Percentiles rank a stretch among this genome's conserved stretches.
Evolutionary conservation across 2,329 filamentous ascomycete genomes (phyloP).

Genomic region (Acephala macrosclerotiorum): DNA sequence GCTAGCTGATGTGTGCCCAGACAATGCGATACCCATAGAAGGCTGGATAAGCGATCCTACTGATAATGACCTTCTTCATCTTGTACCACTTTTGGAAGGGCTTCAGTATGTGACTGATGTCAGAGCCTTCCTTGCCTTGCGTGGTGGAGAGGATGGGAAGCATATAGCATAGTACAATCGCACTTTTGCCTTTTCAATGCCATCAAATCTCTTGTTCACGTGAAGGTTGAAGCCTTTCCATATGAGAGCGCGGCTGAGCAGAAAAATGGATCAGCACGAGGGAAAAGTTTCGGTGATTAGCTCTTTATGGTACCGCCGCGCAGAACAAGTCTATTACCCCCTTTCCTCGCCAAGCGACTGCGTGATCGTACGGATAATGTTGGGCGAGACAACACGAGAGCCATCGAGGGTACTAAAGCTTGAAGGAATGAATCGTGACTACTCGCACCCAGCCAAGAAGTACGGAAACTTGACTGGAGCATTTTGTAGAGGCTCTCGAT

Average conservation of each 20-base stretch:
- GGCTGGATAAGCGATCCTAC: constrained; percentile 99
- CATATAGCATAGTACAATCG: constrained; percentile 38
- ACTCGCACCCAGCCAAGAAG: no score
- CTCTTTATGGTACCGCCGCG: no score
- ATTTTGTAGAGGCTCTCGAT: no score
- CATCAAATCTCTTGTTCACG: background rate
- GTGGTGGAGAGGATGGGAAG: constrained; percentile 82
- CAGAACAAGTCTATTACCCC: no score
- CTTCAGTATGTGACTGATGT: constrained; percentile 98
- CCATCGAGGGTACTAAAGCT: no score
- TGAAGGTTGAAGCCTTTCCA: background rate
- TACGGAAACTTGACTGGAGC: no score
- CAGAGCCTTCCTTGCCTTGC: constrained; percentile 84
- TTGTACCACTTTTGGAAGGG: constrained; percentile 91
- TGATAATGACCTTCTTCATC: constrained; percentile 91
- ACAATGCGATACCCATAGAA: constrained; percentile 98
- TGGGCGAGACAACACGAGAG: no score
- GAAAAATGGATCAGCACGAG: no score
- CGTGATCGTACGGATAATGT: no score
- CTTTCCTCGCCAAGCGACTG: no score
- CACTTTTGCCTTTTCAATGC: constrained; percentile 11
- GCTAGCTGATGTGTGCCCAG: constrained; percentile 54
- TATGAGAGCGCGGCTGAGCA: background rate
- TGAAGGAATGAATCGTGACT: no score
- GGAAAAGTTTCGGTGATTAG: no score